Percentiles rank a stretch among this genome's conserved stretches.
phyloP scores from a whole-genome alignment of 2,329 filamentous ascomycete genomes.

The Didymella arachidicola region DNA sequence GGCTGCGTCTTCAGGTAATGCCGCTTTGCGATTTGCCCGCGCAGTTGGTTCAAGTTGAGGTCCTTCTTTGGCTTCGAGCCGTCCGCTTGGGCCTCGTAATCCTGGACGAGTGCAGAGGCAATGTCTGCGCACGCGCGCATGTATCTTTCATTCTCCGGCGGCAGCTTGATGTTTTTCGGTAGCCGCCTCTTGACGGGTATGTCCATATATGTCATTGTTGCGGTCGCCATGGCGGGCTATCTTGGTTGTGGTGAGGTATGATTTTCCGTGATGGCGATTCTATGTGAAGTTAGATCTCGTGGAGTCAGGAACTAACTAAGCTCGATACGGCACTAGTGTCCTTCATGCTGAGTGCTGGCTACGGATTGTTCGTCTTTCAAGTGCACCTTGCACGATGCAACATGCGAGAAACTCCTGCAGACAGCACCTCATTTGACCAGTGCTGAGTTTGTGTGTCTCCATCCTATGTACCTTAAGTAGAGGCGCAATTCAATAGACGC shows the following conservation, averaged over 20 bases:
- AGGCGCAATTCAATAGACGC: too few relatives aligned
- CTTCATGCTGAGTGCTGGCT: not conserved
- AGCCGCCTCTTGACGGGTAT: conserved; percentile 59
- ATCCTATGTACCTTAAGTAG: too few relatives aligned
- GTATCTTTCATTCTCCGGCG: conserved; percentile 93
- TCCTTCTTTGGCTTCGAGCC: conserved; percentile 77
- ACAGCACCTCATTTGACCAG: too few relatives aligned
- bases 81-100: conserved; percentile 83
- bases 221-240: conserved; percentile 57
- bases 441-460: not conserved
- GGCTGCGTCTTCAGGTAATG: conserved; percentile 88
- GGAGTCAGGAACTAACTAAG: conserved; percentile 28
- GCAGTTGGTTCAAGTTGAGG: conserved; percentile 88
- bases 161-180: conserved; percentile 76
- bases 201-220: conserved; percentile 68
- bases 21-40: conserved; percentile 89
- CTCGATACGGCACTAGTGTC: conserved; percentile 3
- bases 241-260: conserved; percentile 15
- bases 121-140: conserved; percentile 95
- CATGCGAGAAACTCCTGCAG: not conserved
- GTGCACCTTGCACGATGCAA: not conserved
- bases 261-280: conserved; percentile 31
- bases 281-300: conserved; percentile 31
- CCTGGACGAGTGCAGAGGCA: conserved; percentile 90
- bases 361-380: not conserved